Evolutionary conservation across 208 protist genomes (phyloP).

Genomic region (Crithidia acanthocephali): DNA sequence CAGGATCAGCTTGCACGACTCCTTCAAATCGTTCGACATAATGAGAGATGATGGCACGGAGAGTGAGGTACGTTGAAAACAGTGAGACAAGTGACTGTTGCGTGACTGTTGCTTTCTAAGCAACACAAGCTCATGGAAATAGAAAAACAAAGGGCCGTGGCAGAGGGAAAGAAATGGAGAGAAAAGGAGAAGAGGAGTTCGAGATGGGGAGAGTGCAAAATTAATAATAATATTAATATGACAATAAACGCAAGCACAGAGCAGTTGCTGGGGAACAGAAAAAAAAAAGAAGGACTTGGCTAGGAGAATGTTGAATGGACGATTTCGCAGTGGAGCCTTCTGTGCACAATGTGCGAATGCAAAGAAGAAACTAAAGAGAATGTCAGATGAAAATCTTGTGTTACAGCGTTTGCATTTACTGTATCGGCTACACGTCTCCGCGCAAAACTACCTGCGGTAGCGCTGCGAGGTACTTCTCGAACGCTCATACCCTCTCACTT

Average conservation of each 20-base stretch:
- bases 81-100: too few relatives aligned
- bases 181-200: neutral
- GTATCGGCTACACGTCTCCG: too few relatives aligned
- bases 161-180: neutral
- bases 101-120: too few relatives aligned
- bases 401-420: too few relatives aligned
- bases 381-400: neutral
- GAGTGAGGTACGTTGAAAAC: too few relatives aligned
- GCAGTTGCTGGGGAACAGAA: too few relatives aligned
- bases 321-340: too few relatives aligned
- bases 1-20: conserved; percentile 62
- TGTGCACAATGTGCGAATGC: neutral
- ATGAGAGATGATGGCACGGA: neutral
- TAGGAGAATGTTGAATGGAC: too few relatives aligned
- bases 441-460: conserved; percentile 1
- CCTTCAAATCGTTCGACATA: conserved; percentile 34
- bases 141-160: neutral
- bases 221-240: too few relatives aligned
- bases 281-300: too few relatives aligned
- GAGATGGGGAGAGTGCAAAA: neutral
- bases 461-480: conserved; percentile 2
- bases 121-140: too few relatives aligned
- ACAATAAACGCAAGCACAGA: too few relatives aligned
- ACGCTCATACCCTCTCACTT: conserved; percentile 27
- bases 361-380: neutral